Evolutionary conservation across 768 basidiomycete genomes (phyloP).

Genomic region (Coprinopsis sp.): DNA sequence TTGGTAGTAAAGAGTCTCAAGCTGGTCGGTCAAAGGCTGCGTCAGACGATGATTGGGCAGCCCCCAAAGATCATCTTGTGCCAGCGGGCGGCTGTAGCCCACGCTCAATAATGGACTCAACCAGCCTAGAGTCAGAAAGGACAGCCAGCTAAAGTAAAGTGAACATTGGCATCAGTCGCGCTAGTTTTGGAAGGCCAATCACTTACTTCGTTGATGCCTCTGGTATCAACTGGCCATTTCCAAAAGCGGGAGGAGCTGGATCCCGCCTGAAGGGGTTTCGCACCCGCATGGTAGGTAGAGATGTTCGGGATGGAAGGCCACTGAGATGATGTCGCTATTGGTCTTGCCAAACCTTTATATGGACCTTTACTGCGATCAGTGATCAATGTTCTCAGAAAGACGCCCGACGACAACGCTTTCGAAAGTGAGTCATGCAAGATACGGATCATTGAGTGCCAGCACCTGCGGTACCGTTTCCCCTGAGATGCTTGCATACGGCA

Average conservation of each 20-base stretch:
- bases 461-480: too few relatives aligned
- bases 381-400: too few relatives aligned
- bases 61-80: conserved; percentile 47
- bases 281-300: conserved; percentile 23
- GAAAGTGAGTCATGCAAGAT: too few relatives aligned
- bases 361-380: too few relatives aligned
- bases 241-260: conserved; percentile 50
- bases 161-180: background rate
- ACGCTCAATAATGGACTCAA: conserved; percentile 42
- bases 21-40: conserved; percentile 27
- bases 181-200: background rate
- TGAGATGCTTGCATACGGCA: too few relatives aligned
- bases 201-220: conserved; percentile 35
- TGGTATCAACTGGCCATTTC: conserved; percentile 38
- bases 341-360: too few relatives aligned
- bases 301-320: too few relatives aligned
- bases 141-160: conserved; percentile 30
- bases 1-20: conserved; percentile 40
- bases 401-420: too few relatives aligned
- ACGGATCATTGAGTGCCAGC: too few relatives aligned
- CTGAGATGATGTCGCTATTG: too few relatives aligned
- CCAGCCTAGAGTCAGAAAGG: conserved; percentile 42
- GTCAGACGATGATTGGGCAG: conserved; percentile 34
- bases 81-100: conserved; percentile 46
- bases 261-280: conserved; percentile 36